Base-by-base conservation (phyloP, 1,284 basidiomycete genomes). In the Malassezia furfur region DNA sequence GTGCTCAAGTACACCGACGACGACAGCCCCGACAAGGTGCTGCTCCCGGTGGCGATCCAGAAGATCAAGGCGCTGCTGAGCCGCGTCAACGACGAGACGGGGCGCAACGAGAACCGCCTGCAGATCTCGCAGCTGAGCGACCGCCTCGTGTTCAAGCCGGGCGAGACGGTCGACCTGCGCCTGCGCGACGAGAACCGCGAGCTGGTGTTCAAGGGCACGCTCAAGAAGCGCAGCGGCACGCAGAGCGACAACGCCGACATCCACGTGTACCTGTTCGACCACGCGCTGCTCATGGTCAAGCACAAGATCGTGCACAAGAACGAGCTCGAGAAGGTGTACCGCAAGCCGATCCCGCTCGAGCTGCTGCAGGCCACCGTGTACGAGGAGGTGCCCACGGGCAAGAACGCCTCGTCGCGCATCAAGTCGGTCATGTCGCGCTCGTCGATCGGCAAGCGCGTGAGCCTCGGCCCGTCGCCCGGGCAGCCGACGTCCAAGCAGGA, bases 271-370 rank as follows among this genome's bases (percentile, higher is more conserved):
- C 78, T 98, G 64, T 96, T 99, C 70, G 94, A 98, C 75, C 93
- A 99, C 77, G 91, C 91, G 0, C 78, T 99, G 50, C 78, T 99
- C 43, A 88, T 98, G 81, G 91, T 88, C 63, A 98, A 98, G 79
- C 82, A 85, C 67, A 91, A 83, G 74, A 87, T 76, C 71, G 85
- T 79, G 48, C 87, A 86, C 76, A 91, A 93, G 76, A 84, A 85
- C 54, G 91, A 96, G 65, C 87, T 91, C 68, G 86, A 84, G 77
- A 90, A 90, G 74, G 93, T 96, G 21, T 94, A 94, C 74, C 85
- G 91, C 64, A 83, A 87, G 87, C 94, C 94, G 0, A 96, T 98
- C 64, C 94, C 94, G 0, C 81, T 98, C 39, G 94, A 98, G 72
- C 81, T 99, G 1, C 82, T 99, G 15, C 81, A 88, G 48, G 82